Base-by-base conservation (phyloP, 1,139 yeast species). In the Candida pseudoviswanathii region DNA sequence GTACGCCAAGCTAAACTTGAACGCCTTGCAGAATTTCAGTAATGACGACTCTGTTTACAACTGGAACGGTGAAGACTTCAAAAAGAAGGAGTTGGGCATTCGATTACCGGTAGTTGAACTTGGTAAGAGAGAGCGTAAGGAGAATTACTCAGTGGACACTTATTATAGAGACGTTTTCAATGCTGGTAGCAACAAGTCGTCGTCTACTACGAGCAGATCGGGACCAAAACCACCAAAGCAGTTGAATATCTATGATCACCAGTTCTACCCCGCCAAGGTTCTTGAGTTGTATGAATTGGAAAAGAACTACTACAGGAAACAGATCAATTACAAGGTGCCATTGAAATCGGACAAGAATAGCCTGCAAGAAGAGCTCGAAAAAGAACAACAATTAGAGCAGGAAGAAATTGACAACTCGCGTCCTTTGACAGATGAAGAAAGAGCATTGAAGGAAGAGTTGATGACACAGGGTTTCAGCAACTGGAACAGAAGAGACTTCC, bases 11-110 rank as follows among this genome's bases (percentile, higher is more conserved):
- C 72, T 87, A 46, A 88, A 90, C 49, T 73, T 87, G 51, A 89
- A 84, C 66, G 96, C 90, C 47, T 73, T 87, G 51, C 95, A 87
- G 60, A 86, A 86, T 60, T 86, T 85, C 60, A 77, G 84, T 27
- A 76, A 75, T 52, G 80, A 82, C 43, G 81, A 75, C 50, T 85
- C 91, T 1, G 91, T 89, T 5, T 87, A 87, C 64, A 94, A 87
- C 66, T 87, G 96, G 96, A 85, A 87, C 64, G 96, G 96, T 44
- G 84, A 85, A 55, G 86, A 85, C 60, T 87, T 86, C 70, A 85
- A 85, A 65, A 86, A 86, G 73, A 85, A 84, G 57, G 77, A 77
- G 26, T 39, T 39, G 42, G 42, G 33, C 7, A 27, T 27, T 11
- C 42, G 16, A 8, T 16, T 39, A 27, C 42, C 32, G 9, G 42